Evolutionary conservation across 768 basidiomycete genomes (phyloP), one percentile per base, ranked within the genome.

Genomic region (Russula emetica): DNA sequence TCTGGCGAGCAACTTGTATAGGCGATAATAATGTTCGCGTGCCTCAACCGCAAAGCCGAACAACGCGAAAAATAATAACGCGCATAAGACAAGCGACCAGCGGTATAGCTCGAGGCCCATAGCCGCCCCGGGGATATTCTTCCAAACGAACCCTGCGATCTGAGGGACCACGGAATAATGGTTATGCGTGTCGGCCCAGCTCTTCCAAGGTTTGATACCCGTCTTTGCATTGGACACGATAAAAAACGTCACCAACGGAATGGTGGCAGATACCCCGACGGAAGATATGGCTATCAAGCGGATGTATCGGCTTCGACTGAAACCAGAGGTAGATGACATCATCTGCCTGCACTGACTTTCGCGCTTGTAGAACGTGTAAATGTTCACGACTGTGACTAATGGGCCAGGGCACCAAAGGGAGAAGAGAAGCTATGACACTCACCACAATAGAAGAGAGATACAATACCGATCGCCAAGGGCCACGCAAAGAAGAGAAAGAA

Each of bases 131-230:
- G n/a, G n/a, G n/a, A n/a, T n/a, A n/a, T n/a, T n/a, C n/a, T n/a
- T n/a, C n/a, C n/a, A n/a, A n/a, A n/a, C n/a, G n/a, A n/a, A n/a
- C n/a, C n/a, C n/a, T n/a, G n/a, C n/a, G n/a, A n/a, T n/a, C n/a
- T n/a, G n/a, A n/a, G n/a, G n/a, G n/a, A 85, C 72, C 10, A 76
- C 76, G 2, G 72, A 76, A 68, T 77, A 84, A 44, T 9, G n/a
- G n/a, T n/a, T n/a, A n/a, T n/a, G n/a, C n/a, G n/a, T n/a, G n/a
- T n/a, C n/a, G n/a, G n/a, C n/a, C n/a, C n/a, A n/a, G n/a, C n/a
- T n/a, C n/a, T n/a, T n/a, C n/a, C n/a, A n/a, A n/a, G n/a, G n/a
- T n/a, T 0, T 0, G 18, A 32, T 9, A 9, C 51, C 51, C 7
- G 0, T 1, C 51, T n/a, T 30, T 18, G 6, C 51, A 52, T 32